Conservation (phyloP, 768 basidiomycete genomes). For the Suillus hirtellus region DNA sequence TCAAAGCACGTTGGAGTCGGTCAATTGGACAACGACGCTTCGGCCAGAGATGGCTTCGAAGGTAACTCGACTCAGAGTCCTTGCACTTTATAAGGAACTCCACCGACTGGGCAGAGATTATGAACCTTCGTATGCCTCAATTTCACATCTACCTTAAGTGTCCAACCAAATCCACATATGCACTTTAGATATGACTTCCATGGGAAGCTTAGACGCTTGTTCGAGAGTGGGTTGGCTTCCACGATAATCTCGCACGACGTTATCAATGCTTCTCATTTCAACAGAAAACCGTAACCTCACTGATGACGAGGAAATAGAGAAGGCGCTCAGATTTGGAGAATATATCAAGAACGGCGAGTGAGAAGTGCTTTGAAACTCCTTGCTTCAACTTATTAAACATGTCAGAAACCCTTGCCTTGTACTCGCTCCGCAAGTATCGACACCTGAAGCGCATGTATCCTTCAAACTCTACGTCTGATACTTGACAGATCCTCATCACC, state of each 20-base stretch:
- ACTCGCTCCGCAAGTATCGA: slow-evolving; percentile 81
- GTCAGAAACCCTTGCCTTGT: slow-evolving; percentile 78
- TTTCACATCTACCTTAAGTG: neutral
- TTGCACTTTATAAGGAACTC: slow-evolving; percentile 81
- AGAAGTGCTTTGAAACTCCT: neutral
- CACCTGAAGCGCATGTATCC: slow-evolving; percentile 76
- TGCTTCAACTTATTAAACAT: neutral
- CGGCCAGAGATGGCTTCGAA: slow-evolving; percentile 44
- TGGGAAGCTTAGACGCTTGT: slow-evolving; percentile 66
- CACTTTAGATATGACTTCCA: slow-evolving; percentile 72
- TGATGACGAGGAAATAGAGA: slow-evolving; percentile 72
- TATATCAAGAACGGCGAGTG: slow-evolving; percentile 82
- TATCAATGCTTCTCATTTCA: slow-evolving; percentile 2
- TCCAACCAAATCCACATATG: slow-evolving; percentile 14
- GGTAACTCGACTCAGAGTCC: slow-evolving; percentile 58
- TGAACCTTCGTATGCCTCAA: slow-evolving; percentile 66
- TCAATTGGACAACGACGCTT: neutral
- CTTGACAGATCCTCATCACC: neutral
- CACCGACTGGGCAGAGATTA: slow-evolving; percentile 80
- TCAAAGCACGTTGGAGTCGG: neutral
- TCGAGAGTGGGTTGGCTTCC: slow-evolving; percentile 57
- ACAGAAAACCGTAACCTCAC: slow-evolving; percentile 69
- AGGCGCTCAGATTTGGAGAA: slow-evolving; percentile 71
- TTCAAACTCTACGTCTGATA: slow-evolving; percentile 14
- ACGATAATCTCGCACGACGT: neutral